Conservation (phyloP, 2,329 filamentous ascomycete species). For the Venturia nashicola region DNA sequence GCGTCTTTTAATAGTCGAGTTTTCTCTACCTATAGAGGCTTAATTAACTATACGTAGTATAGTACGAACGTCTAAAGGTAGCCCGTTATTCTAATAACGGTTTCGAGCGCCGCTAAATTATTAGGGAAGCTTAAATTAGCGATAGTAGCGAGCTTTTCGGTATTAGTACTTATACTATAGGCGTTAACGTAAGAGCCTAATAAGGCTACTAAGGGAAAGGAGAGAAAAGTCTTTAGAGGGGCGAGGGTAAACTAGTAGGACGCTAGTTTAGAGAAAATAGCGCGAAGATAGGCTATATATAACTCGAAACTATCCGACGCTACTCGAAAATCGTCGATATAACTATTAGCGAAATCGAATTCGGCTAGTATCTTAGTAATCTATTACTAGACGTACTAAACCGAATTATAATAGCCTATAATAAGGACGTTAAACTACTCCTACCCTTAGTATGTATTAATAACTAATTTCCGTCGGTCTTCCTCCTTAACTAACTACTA, state of each 20-base stretch:
- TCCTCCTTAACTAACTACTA: too few relatives aligned
- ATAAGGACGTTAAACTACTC: too few relatives aligned
- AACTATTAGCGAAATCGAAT: neutral
- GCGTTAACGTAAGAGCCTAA: neutral
- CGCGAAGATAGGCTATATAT: too few relatives aligned
- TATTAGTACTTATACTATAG: too few relatives aligned
- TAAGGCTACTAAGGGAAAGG: neutral
- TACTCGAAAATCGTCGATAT: neutral
- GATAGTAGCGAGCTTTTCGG: neutral
- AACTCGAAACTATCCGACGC: neutral
- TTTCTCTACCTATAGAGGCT: too few relatives aligned
- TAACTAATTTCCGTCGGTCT: too few relatives aligned
- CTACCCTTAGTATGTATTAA: too few relatives aligned
- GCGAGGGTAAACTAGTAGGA: neutral
- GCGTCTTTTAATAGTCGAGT: too few relatives aligned
- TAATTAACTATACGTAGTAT: neutral
- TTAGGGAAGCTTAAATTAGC: neutral
- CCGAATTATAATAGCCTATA: too few relatives aligned
- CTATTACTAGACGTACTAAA: too few relatives aligned
- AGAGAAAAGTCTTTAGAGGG: neutral
- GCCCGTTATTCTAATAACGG: neutral
- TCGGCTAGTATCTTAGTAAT: neutral
- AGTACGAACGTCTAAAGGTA: neutral
- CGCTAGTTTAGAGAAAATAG: neutral
- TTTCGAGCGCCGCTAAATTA: neutral